Evolutionary conservation across 2,329 filamentous ascomycete genomes (phyloP).

Genomic region (Aspergillus vadensis): DNA sequence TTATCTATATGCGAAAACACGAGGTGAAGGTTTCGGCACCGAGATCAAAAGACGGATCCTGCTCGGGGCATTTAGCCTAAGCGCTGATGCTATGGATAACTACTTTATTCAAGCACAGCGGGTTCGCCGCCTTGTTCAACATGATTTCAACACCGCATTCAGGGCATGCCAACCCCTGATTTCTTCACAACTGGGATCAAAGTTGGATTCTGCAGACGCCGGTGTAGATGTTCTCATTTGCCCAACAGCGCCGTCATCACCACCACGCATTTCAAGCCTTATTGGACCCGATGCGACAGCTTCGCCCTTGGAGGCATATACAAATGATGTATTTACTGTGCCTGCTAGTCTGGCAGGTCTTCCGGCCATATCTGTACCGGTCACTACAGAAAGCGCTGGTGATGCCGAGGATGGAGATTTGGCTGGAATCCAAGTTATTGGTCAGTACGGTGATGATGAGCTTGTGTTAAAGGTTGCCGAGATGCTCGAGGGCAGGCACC

Average conservation of each 20-base stretch:
- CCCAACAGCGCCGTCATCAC: conserved; percentile 78
- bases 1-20: conserved; percentile 71
- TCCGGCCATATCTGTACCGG: conserved; percentile 82
- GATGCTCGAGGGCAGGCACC: conserved; percentile 33
- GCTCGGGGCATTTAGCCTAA: conserved; percentile 85
- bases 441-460: conserved; percentile 51
- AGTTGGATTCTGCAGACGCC: conserved; percentile 8
- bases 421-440: conserved; percentile 50
- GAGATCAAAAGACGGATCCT: conserved; percentile 88
- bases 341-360: conserved; percentile 90
- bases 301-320: conserved; percentile 71
- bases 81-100: conserved; percentile 88
- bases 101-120: conserved; percentile 95
- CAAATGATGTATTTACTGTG: conserved; percentile 94
- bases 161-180: conserved; percentile 66
- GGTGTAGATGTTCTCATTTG: conserved; percentile 81
- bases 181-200: conserved; percentile 9
- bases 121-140: conserved; percentile 77
- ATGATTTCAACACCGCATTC: conserved; percentile 84
- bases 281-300: conserved; percentile 23
- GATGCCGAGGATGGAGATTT: conserved; percentile 21
- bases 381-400: conserved; percentile 41
- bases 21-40: conserved; percentile 73
- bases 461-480: conserved; percentile 44
- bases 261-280: conserved; percentile 66